A percentile compares a stretch with the other conserved stretches of the same genome.
Conservation (phyloP, 1,139 yeast genomes). For the Taphrina communis region DNA sequence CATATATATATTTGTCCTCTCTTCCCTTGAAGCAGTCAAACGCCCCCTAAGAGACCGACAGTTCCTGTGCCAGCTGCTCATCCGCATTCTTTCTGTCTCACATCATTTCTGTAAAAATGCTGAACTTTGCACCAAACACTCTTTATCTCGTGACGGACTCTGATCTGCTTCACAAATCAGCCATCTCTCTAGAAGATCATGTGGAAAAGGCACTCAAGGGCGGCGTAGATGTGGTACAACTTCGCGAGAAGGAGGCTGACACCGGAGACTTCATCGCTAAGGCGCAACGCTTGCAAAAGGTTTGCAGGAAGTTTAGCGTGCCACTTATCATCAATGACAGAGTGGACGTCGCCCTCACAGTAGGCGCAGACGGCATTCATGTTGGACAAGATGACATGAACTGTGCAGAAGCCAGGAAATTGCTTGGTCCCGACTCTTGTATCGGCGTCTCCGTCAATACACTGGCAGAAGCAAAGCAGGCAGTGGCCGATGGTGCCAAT, state of each 20-base stretch:
- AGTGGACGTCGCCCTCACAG: constrained; percentile 85
- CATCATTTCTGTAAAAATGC: no score
- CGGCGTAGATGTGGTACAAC: constrained; percentile 82
- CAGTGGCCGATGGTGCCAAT: constrained; percentile 67
- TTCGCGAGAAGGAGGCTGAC: constrained; percentile 77
- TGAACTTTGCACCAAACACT: constrained; percentile 52
- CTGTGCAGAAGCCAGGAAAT: constrained; percentile 62
- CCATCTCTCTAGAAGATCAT: constrained; percentile 59
- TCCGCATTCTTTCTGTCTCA: no score
- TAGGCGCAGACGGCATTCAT: constrained; percentile 91
- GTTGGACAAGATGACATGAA: constrained; percentile 90
- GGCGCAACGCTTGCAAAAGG: constrained; percentile 65
- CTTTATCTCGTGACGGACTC: constrained; percentile 84
- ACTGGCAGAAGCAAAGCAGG: constrained; percentile 63
- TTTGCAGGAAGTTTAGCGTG: constrained; percentile 65
- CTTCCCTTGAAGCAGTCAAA: no score
- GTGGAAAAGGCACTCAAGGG: constrained; percentile 65
- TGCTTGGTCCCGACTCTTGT: constrained; percentile 75
- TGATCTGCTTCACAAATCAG: constrained; percentile 67
- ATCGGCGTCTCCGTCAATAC: constrained; percentile 78
- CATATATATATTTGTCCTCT: no score
- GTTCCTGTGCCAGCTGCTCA: no score
- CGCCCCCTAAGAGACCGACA: no score
- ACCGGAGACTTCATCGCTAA: constrained; percentile 70
- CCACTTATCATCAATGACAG: constrained; percentile 89